Evolutionary conservation across 1,284 basidiomycete species (phyloP).

Genomic region (Heterobasidion parviporum): DNA sequence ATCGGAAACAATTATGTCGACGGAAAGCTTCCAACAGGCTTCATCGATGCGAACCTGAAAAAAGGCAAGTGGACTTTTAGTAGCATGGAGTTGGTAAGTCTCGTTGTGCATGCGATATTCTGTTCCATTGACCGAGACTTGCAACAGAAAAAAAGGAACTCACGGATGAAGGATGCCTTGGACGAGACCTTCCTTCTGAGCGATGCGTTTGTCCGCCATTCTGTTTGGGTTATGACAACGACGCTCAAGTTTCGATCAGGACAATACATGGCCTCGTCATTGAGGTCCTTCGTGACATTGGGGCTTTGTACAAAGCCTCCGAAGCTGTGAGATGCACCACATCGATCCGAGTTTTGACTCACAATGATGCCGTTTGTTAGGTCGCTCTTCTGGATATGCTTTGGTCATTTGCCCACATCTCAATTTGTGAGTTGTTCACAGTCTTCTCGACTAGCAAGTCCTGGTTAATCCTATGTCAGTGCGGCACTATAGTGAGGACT

Average conservation of each 20-base stretch:
- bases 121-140: neutral
- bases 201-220: conserved; percentile 41
- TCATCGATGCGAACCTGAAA: conserved; percentile 60
- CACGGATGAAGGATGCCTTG: conserved; percentile 75
- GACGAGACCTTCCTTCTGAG: conserved; percentile 80
- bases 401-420: conserved; percentile 76
- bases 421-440: conserved; percentile 49
- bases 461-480: conserved; percentile 31
- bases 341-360: neutral
- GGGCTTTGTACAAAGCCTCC: conserved; percentile 77
- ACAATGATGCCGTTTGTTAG: conserved; percentile 22
- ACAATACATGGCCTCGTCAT: conserved; percentile 67
- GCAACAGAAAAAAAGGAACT: conserved; percentile 72
- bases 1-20: conserved; percentile 57
- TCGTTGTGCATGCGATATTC: neutral
- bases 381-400: conserved; percentile 82
- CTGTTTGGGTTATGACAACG: neutral
- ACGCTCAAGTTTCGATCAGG: conserved; percentile 27
- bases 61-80: conserved; percentile 71
- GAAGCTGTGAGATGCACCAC: conserved; percentile 56
- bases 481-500: conserved; percentile 55
- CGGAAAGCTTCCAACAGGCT: conserved; percentile 57
- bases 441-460: neutral
- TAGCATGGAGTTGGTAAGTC: conserved; percentile 68
- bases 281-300: conserved; percentile 57